Evolutionary conservation across 176 grass and related monocot species (phyloP).

Genomic region (Rhynchospora tenuis): DNA sequence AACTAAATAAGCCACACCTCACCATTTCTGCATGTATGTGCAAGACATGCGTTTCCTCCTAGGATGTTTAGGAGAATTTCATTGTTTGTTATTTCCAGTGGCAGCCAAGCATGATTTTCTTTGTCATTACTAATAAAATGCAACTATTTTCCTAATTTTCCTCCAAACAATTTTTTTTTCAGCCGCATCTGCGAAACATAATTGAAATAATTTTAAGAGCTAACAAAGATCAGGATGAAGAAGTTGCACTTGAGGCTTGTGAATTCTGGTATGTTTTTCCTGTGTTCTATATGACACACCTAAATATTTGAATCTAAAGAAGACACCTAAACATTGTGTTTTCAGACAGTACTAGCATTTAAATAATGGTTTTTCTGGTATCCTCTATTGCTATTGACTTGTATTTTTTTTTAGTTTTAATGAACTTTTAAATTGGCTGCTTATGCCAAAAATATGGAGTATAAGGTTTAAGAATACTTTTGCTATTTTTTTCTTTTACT

Average conservation of each 20-base stretch:
- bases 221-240: constrained; percentile 89
- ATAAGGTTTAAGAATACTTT: background rate
- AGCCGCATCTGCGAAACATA: constrained; percentile 89
- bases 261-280: constrained; percentile 74
- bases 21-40: background rate
- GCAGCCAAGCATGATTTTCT: background rate
- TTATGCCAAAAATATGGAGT: background rate
- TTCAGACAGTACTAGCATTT: background rate
- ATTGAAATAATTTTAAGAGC: constrained; percentile 86
- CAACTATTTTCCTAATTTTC: background rate
- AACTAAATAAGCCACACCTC: background rate
- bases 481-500: background rate
- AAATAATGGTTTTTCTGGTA: background rate
- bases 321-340: background rate
- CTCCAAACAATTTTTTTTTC: constrained; percentile 13
- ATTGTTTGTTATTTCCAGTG: background rate
- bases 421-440: background rate
- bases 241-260: constrained; percentile 90
- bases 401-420: background rate
- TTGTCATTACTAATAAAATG: background rate
- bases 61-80: background rate
- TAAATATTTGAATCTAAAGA: background rate
- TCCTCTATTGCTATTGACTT: background rate
- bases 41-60: background rate
- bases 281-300: background rate